These are phyloP conservation scores for Candida maris DNA, from an alignment of 805 yeast genomes.

Conservation along the genomic window DNA sequence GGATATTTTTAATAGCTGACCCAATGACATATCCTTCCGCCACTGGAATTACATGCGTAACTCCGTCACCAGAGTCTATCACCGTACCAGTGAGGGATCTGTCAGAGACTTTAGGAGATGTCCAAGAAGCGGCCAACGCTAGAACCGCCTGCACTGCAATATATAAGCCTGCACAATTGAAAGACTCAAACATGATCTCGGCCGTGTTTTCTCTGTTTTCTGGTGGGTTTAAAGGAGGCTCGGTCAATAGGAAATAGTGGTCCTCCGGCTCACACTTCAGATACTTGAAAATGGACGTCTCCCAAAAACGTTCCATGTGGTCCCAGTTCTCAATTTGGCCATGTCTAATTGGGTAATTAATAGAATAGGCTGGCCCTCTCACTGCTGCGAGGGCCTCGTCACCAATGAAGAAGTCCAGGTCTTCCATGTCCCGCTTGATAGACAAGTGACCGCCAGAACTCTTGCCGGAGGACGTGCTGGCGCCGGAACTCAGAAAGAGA, in stretches of 20 bases:
- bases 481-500: conserved; percentile 36
- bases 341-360: conserved; percentile 91
- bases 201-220: conserved; percentile 98
- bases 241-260: conserved; percentile 91
- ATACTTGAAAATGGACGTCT: conserved; percentile 92
- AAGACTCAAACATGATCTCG: conserved; percentile 97
- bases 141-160: conserved; percentile 99
- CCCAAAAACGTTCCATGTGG: conserved; percentile 99
- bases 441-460: conserved; percentile 39
- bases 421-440: conserved; percentile 86
- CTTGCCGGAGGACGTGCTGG: conserved; percentile 23
- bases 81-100: conserved; percentile 97
- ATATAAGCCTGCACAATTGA: conserved; percentile 97
- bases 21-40: conserved; percentile 99
- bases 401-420: conserved; percentile 90
- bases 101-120: conserved; percentile 90
- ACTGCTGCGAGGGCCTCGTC: conserved; percentile 92
- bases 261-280: conserved; percentile 98
- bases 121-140: conserved; percentile 99
- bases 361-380: conserved; percentile 83
- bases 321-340: conserved; percentile 99
- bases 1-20: conserved; percentile 93
- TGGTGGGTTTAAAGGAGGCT: conserved; percentile 99
- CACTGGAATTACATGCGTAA: conserved; percentile 97
- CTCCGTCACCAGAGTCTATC: conserved; percentile 98